Conservation (phyloP, 2,329 filamentous ascomycete genomes). For the Microcyclospora pomicola region DNA sequence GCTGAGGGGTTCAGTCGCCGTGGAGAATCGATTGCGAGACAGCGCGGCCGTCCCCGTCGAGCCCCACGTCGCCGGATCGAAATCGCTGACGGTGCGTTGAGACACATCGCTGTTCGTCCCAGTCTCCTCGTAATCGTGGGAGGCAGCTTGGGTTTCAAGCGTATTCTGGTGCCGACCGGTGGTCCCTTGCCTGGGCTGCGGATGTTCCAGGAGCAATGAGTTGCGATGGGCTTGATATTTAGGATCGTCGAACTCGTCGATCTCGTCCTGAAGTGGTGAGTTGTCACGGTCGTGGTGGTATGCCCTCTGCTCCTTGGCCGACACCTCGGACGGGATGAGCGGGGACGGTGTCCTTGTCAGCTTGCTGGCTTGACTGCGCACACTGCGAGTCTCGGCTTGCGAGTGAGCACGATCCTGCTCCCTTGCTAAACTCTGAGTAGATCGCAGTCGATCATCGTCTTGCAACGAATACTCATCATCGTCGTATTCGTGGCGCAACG, state of each 20-base stretch:
- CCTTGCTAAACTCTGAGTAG: conserved; percentile 17
- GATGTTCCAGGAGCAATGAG: conserved; percentile 66
- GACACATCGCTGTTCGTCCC: conserved; percentile 22
- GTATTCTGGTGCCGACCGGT: conserved; percentile 61
- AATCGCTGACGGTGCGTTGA: conserved; percentile 22
- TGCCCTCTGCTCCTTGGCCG: conserved; percentile 7
- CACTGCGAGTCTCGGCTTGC: conserved; percentile 16
- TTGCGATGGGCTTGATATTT: conserved; percentile 75
- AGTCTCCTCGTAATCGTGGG: conserved; percentile 38
- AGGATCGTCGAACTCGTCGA: conserved; percentile 41
- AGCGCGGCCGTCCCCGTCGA: conserved; percentile 24
- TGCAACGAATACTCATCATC: conserved; percentile 39
- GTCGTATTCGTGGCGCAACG: conserved; percentile 30
- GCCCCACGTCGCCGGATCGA: conserved; percentile 36
- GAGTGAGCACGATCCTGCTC: conserved; percentile 8
- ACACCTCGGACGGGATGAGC: conserved; percentile 41
- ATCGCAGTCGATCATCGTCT: conserved; percentile 41
- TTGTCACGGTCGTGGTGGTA: conserved; percentile 10
- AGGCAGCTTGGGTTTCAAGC: conserved; percentile 58
- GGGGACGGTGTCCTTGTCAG: conserved; percentile 35
- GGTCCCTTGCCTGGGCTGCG: conserved; percentile 60
- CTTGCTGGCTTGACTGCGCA: conserved; percentile 23
- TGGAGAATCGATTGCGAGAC: conserved; percentile 17
- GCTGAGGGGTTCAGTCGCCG: conserved; percentile 12
- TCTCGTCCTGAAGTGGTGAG: conserved; percentile 15